Evolutionary conservation across 2,329 filamentous ascomycete species (phyloP).

Genomic region (Colletotrichum zoysiae): DNA sequence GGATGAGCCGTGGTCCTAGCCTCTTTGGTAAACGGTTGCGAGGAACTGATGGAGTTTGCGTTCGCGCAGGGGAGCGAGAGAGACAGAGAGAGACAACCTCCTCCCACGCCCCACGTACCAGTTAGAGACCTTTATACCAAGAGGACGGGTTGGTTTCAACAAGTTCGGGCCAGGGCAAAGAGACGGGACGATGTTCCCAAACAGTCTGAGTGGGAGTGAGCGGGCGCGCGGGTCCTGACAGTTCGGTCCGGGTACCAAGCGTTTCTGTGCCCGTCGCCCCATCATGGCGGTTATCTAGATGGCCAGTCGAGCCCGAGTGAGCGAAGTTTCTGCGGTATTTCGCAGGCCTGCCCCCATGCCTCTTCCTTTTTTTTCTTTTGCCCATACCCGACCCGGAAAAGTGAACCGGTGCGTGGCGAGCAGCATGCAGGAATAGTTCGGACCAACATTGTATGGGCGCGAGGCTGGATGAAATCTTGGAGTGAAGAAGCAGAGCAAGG

Average conservation of each 20-base stretch:
- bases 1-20: slow-evolving; percentile 20
- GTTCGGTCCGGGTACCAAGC: slow-evolving; percentile 30
- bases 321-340: slow-evolving; percentile 9
- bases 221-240: slow-evolving; percentile 21
- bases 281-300: slow-evolving; percentile 14
- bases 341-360: background rate
- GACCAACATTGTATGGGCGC: slow-evolving; percentile 32
- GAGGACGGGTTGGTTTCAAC: slow-evolving; percentile 35
- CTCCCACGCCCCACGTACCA: slow-evolving; percentile 22
- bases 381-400: slow-evolving; percentile 12
- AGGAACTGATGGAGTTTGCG: slow-evolving; percentile 31
- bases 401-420: slow-evolving; percentile 4
- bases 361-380: too few species aligned
- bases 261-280: slow-evolving; percentile 11
- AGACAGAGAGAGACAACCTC: background rate
- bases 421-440: slow-evolving; percentile 20
- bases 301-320: slow-evolving; percentile 19
- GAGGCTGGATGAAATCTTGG: slow-evolving; percentile 11
- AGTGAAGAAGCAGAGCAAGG: background rate
- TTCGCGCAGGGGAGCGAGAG: background rate
- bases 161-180: slow-evolving; percentile 11
- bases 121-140: slow-evolving; percentile 34
- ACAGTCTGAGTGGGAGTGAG: slow-evolving; percentile 34
- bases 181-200: slow-evolving; percentile 36
- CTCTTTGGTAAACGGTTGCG: slow-evolving; percentile 29